These are phyloP conservation scores for Trametopsis cervina DNA, from an alignment of 768 basidiomycete genomes.

Conservation along the genomic window DNA sequence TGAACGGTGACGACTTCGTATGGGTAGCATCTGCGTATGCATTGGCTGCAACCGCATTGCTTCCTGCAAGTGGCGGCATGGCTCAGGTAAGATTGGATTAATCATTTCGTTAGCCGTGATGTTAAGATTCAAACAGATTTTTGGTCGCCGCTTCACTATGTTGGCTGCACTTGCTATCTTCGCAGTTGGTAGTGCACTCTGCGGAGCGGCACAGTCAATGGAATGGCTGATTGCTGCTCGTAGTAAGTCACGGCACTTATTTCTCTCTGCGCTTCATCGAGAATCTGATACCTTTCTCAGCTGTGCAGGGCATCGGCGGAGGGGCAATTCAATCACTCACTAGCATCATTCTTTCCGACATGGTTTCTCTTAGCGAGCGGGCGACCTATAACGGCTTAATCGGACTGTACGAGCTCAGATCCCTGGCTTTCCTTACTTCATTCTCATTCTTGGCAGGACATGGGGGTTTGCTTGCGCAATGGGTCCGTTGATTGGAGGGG, in stretches of 20 bases:
- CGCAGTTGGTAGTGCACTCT: slow-evolving; percentile 29
- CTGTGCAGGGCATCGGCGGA: slow-evolving; percentile 21
- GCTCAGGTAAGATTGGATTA: slow-evolving; percentile 12
- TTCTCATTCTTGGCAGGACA: not conserved
- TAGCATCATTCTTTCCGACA: slow-evolving; percentile 29
- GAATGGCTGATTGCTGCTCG: slow-evolving; percentile 30
- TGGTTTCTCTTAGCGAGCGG: slow-evolving; percentile 29
- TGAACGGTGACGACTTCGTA: slow-evolving; percentile 22
- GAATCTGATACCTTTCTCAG: too few relatives aligned
- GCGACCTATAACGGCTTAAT: slow-evolving; percentile 27
- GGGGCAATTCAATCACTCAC: slow-evolving; percentile 22
- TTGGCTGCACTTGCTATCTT: slow-evolving; percentile 21
- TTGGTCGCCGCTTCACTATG: slow-evolving; percentile 22
- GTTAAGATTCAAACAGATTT: slow-evolving; percentile 14
- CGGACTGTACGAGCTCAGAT: slow-evolving; percentile 17
- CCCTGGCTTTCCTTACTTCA: not conserved
- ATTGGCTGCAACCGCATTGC: slow-evolving; percentile 27
- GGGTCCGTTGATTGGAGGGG: slow-evolving; percentile 22
- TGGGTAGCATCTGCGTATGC: slow-evolving; percentile 31
- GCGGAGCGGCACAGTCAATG: slow-evolving; percentile 29
- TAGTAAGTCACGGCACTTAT: too few relatives aligned
- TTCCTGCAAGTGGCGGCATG: slow-evolving; percentile 25
- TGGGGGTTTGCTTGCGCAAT: slow-evolving; percentile 16
- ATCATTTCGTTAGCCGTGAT: not conserved
- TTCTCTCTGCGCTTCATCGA: too few relatives aligned